Evolutionary conservation across 495 filamentous ascomycete genomes (phyloP).

Genomic region (Xylaria acuta): DNA sequence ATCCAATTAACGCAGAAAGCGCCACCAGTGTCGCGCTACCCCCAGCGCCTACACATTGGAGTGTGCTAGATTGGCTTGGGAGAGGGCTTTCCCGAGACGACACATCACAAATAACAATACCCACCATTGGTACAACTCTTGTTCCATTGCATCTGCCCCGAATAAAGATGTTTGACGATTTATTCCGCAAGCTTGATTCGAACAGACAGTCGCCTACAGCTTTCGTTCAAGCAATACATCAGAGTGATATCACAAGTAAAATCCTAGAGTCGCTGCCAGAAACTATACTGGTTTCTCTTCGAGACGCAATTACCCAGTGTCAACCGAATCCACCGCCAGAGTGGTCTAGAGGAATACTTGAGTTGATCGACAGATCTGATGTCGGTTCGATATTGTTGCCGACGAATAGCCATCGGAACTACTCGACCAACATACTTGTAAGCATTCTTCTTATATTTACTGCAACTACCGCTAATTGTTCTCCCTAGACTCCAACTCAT

Average conservation of each 20-base stretch:
- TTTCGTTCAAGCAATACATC: slow-evolving; percentile 66
- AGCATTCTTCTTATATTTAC: slow-evolving; percentile 15
- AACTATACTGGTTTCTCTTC: slow-evolving; percentile 75
- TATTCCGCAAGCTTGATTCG: slow-evolving; percentile 52
- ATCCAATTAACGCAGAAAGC: slow-evolving; percentile 53
- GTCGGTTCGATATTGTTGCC: slow-evolving; percentile 69
- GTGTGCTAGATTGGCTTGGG: slow-evolving; percentile 70
- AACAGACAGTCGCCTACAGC: slow-evolving; percentile 45
- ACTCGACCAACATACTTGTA: slow-evolving; percentile 44
- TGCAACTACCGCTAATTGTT: slow-evolving; percentile 10
- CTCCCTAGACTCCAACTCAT: slow-evolving; percentile 62
- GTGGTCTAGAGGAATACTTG: slow-evolving; percentile 73
- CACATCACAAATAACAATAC: slow-evolving; percentile 29
- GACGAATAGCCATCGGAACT: slow-evolving; percentile 41
- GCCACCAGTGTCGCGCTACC: slow-evolving; percentile 35
- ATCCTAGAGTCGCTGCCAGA: slow-evolving; percentile 85
- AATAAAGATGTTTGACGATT: slow-evolving; percentile 67
- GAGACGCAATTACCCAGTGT: slow-evolving; percentile 82
- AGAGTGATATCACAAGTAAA: slow-evolving; percentile 60
- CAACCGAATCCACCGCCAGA: slow-evolving; percentile 79
- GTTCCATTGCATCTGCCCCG: slow-evolving; percentile 53
- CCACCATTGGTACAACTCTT: slow-evolving; percentile 51
- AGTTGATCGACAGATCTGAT: slow-evolving; percentile 83
- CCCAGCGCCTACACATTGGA: slow-evolving; percentile 64
- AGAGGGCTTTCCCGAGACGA: slow-evolving; percentile 54